Percentiles rank a stretch among this genome's conserved stretches.
phyloP scores from a whole-genome alignment of 768 basidiomycete species.

The Stropharia rugosoannulata region DNA sequence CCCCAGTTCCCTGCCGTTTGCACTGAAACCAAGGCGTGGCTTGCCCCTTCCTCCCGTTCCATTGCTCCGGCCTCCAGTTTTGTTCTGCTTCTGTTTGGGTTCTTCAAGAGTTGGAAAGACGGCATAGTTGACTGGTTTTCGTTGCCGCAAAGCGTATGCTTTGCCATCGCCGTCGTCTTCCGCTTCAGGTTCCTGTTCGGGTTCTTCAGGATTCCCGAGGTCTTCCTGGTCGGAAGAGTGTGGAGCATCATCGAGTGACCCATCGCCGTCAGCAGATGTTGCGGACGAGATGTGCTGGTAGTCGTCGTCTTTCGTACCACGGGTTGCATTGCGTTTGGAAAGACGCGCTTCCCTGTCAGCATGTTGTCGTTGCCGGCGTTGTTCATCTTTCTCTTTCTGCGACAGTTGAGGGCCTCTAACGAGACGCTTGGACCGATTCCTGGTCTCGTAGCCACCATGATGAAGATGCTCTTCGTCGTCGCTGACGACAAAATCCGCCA shows the following conservation, averaged over 20 bases:
- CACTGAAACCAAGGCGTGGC: slow-evolving; percentile 71
- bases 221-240: slow-evolving; percentile 42
- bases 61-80: slow-evolving; percentile 30
- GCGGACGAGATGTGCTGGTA: slow-evolving; percentile 45
- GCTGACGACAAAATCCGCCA: slow-evolving; percentile 28
- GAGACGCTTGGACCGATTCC: slow-evolving; percentile 36
- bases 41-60: slow-evolving; percentile 30
- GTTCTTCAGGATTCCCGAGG: slow-evolving; percentile 34
- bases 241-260: slow-evolving; percentile 54
- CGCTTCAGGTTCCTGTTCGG: slow-evolving; percentile 42
- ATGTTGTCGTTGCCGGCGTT: slow-evolving; percentile 12
- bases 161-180: slow-evolving; percentile 53
- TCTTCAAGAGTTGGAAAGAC: slow-evolving; percentile 83
- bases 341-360: slow-evolving; percentile 27
- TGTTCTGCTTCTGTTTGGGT: slow-evolving; percentile 29
- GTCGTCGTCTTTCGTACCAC: slow-evolving; percentile 37
- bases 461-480: slow-evolving; percentile 50
- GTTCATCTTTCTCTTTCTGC: slow-evolving; percentile 10
- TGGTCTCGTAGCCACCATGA: slow-evolving; percentile 33
- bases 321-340: slow-evolving; percentile 25
- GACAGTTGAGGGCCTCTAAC: slow-evolving; percentile 2
- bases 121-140: slow-evolving; percentile 74
- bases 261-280: slow-evolving; percentile 55
- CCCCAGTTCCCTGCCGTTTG: slow-evolving; percentile 72
- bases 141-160: slow-evolving; percentile 66